Conservation (phyloP, 768 basidiomycete species). For the Tulasnella sp. region DNA sequence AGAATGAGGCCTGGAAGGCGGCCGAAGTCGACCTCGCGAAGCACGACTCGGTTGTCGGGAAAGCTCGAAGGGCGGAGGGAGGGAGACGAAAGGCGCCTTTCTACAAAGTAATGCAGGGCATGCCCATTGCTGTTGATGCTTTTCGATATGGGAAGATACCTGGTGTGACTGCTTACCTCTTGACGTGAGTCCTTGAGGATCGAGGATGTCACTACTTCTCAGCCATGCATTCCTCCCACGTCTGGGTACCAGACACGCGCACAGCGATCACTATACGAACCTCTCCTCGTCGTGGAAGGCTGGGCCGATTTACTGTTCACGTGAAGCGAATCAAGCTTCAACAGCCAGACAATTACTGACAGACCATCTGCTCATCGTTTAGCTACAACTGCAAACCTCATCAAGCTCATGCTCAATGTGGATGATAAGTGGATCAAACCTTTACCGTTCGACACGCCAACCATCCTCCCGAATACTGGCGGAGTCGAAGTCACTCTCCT, state of each 20-base stretch:
- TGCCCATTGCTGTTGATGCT: constrained; percentile 97
- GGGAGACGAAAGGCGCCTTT: constrained; percentile 58
- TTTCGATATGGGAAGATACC: constrained; percentile 92
- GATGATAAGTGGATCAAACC: constrained; percentile 83
- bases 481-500: constrained; percentile 87
- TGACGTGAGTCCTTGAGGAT: constrained; percentile 51
- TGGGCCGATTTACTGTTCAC: constrained; percentile 92
- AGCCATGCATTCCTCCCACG: constrained; percentile 15
- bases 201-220: background rate
- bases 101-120: constrained; percentile 86
- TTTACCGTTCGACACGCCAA: constrained; percentile 68
- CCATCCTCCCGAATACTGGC: constrained; percentile 64
- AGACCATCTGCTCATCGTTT: background rate
- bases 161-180: constrained; percentile 78
- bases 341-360: background rate
- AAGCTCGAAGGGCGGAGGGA: constrained; percentile 21
- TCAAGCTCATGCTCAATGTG: constrained; percentile 83
- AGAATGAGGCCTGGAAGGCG: constrained; percentile 78
- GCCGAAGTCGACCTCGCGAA: constrained; percentile 44
- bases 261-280: constrained; percentile 95
- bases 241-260: constrained; percentile 60
- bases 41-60: constrained; percentile 32
- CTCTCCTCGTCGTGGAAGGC: constrained; percentile 77
- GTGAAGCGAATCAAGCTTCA: background rate
- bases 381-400: constrained; percentile 82